A percentile compares a stretch with the other conserved stretches of the same genome.
Evolutionary conservation across 805 yeast species (phyloP).

Genomic region (Yarrowia yakushimensis): DNA sequence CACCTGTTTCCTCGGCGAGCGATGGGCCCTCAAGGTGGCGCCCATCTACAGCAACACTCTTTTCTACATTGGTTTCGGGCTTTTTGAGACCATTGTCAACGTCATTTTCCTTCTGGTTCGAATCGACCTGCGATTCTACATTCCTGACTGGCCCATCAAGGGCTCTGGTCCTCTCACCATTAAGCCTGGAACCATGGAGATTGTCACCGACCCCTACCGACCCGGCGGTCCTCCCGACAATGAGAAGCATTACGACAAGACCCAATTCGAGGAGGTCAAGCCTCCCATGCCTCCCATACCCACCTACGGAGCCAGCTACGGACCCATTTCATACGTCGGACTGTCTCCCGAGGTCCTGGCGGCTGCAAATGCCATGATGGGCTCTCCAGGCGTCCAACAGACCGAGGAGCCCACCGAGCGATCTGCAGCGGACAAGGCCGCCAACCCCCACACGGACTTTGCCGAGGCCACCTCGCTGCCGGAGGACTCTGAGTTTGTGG

Average conservation of each 20-base stretch:
- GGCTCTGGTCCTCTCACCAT: constrained; percentile 34
- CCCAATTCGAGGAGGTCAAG: constrained; percentile 7
- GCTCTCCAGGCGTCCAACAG: constrained; percentile 1
- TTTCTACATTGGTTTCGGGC: constrained; percentile 68
- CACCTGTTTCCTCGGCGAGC: constrained; percentile 19
- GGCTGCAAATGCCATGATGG: constrained; percentile 1
- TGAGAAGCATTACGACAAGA: constrained; percentile 1
- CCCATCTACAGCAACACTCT: constrained; percentile 30
- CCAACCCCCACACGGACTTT: constrained; percentile 6
- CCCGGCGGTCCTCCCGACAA: neutral
- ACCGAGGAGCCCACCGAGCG: neutral
- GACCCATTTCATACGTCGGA: neutral
- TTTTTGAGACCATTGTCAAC: constrained; percentile 56
- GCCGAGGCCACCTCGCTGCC: constrained; percentile 11
- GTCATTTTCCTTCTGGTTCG: constrained; percentile 59
- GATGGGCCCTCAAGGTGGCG: neutral
- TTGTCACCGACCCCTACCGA: neutral
- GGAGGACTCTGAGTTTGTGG: constrained; percentile 7
- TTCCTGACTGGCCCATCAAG: constrained; percentile 57
- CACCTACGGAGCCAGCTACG: constrained; percentile 3
- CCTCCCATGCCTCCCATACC: constrained; percentile 18
- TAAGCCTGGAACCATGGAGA: constrained; percentile 53
- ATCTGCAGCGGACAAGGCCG: neutral
- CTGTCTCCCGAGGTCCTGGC: constrained; percentile 18
- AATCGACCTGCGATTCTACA: constrained; percentile 73